A percentile compares a stretch with the other conserved stretches of the same genome.
Evolutionary conservation across 75 land plant genomes (phyloP).

Genomic region (Ceratopteris richardii): DNA sequence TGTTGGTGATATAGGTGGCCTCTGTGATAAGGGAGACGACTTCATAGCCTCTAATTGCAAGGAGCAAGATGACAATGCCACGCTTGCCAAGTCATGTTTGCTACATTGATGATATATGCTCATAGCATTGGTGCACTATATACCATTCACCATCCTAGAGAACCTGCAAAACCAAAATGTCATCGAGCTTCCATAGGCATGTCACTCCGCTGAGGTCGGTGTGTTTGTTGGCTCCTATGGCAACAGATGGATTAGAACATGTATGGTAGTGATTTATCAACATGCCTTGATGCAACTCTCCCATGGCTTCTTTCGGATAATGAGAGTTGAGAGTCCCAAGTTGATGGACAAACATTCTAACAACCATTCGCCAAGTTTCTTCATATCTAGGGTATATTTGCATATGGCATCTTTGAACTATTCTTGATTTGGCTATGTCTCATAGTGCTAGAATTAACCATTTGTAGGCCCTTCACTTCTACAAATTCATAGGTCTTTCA

Average conservation of each 20-base stretch:
- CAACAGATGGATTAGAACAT: constrained; percentile 21
- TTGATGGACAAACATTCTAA: not conserved
- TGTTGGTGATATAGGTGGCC: too few species aligned
- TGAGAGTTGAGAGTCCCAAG: not conserved
- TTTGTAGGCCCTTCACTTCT: too few species aligned
- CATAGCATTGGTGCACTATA: constrained; percentile 13
- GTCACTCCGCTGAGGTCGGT: constrained; percentile 17
- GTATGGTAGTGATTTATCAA: too few species aligned
- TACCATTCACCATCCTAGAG: constrained; percentile 16
- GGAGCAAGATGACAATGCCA: too few species aligned
- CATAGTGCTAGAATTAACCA: too few species aligned
- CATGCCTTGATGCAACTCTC: not conserved
- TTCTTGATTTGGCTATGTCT: too few species aligned
- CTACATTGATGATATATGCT: constrained; percentile 20
- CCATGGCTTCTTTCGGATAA: not conserved
- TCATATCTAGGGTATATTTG: not conserved
- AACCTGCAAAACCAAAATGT: constrained; percentile 20
- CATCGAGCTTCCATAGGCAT: constrained; percentile 13
- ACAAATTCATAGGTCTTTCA: too few species aligned
- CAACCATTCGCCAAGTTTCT: not conserved
- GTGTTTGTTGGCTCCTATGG: constrained; percentile 18
- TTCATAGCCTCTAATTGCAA: too few species aligned
- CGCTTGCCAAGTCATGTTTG: too few species aligned
- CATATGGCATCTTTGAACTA: too few species aligned
- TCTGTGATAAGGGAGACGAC: too few species aligned